Conservation (phyloP, 176 grass and related monocot species). For the Olyra latifolia region DNA sequence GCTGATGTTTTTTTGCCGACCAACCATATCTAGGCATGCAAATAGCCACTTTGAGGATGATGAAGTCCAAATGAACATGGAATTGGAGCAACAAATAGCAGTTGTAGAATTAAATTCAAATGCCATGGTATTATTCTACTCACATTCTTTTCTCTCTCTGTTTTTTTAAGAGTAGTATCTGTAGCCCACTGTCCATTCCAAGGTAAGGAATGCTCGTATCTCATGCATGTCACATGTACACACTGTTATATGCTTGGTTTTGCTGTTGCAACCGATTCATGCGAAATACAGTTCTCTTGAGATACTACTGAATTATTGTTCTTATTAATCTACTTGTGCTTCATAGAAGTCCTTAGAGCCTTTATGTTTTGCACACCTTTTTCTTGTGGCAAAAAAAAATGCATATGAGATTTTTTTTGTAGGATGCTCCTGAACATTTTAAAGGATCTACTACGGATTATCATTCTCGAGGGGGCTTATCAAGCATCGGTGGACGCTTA, state of each 20-base stretch:
- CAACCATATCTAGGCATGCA: conserved; percentile 56
- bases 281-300: not conserved
- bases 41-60: conserved; percentile 83
- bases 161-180: not conserved
- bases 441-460: conserved; percentile 8
- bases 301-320: not conserved
- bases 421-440: conserved; percentile 41
- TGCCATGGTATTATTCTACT: conserved; percentile 32
- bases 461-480: conserved; percentile 46
- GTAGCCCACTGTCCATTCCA: not conserved
- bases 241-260: not conserved
- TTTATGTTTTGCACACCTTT: too few relatives aligned
- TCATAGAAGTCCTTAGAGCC: too few relatives aligned
- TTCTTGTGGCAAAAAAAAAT: too few relatives aligned
- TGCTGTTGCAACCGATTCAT: not conserved
- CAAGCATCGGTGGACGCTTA: conserved; percentile 17
- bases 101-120: conserved; percentile 39
- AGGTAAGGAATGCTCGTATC: not conserved
- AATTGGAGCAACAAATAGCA: conserved; percentile 64
- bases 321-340: too few relatives aligned
- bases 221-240: too few relatives aligned
- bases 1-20: not conserved
- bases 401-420: too few relatives aligned
- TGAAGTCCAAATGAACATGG: conserved; percentile 63
- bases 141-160: not conserved